Evolutionary conservation across 2,329 filamentous ascomycete species (phyloP), one percentile per base, ranked within the genome.

Genomic region (Fusarium zealandicum): DNA sequence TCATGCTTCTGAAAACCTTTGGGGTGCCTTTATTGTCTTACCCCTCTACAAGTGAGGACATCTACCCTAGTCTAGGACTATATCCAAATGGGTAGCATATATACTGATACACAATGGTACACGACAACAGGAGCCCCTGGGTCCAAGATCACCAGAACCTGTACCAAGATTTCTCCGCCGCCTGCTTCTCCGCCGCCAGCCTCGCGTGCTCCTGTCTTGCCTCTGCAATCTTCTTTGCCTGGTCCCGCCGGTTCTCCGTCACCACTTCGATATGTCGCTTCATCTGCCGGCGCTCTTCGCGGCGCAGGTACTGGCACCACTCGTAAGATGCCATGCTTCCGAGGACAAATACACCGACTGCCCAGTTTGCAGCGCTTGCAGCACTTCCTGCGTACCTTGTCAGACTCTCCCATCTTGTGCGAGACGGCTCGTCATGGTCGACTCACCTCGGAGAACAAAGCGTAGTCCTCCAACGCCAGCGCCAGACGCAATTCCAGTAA

Each of bases 401-500:
- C 48, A 67, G 60, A 33, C 43, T 31, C 43, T 31, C 27, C 37
- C 4, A 41, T 16, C 22, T 22, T 9, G 30, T 39, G 31, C 18
- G 33, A 6, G 11, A 31, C 32, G 30, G 20, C 41, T 17, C 14
- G 16, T 25, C n/a, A 14, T 31, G 13, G 22, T 39, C 52, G 59
- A 70, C 80, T 64, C 79, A 96, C 92, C 89, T 76, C 89, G 86
- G 63, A 92, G 75, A 17, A 97, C 79, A 66, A 87, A 89, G 59
- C 89, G 84, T 48, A 93, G 68, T 53, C 87, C 88, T 48, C 93
- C 93, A 27, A 91, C 75, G 4, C 83, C 89, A 59, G 92, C 90
- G 4, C 91, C 95, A 3, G 85, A 82, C 1, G 85, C 89, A 66
- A 99, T 96, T 18, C 92, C 95, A 2, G 90, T 86, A 64, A 98